These are phyloP conservation scores for Lachancea meyersii DNA, from an alignment of 805 yeast genomes.

Conservation along the genomic window DNA sequence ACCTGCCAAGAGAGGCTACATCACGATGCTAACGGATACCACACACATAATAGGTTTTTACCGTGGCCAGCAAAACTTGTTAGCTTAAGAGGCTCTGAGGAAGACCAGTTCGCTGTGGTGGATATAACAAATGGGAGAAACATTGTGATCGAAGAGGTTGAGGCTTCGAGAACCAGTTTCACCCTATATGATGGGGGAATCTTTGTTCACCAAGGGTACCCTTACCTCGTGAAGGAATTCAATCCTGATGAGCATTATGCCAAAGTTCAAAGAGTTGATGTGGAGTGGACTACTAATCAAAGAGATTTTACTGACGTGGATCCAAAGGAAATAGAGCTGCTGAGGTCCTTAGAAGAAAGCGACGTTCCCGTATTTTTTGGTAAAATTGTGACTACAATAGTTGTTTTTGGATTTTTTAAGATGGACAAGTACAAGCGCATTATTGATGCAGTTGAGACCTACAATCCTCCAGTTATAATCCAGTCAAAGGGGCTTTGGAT, in stretches of 20 bases:
- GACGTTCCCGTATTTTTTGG: conserved; percentile 71
- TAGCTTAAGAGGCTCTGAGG: conserved; percentile 76
- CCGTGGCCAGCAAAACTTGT: conserved; percentile 81
- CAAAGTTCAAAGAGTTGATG: conserved; percentile 79
- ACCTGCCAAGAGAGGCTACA: conserved; percentile 38
- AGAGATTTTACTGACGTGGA: conserved; percentile 92
- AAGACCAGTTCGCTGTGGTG: conserved; percentile 78
- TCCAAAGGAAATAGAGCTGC: conserved; percentile 64
- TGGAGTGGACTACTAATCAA: conserved; percentile 90
- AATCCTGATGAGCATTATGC: conserved; percentile 76
- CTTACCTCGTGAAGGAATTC: conserved; percentile 80
- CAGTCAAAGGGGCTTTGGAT: conserved; percentile 86
- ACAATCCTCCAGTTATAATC: conserved; percentile 71
- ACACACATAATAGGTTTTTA: conserved; percentile 50
- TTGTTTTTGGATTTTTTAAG: conserved; percentile 91
- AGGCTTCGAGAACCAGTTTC: conserved; percentile 81
- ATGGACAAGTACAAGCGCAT: conserved; percentile 68
- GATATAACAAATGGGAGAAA: conserved; percentile 77
- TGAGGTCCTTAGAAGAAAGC: conserved; percentile 47
- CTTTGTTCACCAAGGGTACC: conserved; percentile 86
- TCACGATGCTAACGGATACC: conserved; percentile 42
- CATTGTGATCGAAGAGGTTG: conserved; percentile 79
- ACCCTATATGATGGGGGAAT: conserved; percentile 91
- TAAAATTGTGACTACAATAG: conserved; percentile 58
- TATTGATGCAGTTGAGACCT: conserved; percentile 89